Evolutionary conservation across 208 protist genomes (phyloP), one percentile per base, ranked within the genome.

Genomic region (Leishmania braziliensis): DNA sequence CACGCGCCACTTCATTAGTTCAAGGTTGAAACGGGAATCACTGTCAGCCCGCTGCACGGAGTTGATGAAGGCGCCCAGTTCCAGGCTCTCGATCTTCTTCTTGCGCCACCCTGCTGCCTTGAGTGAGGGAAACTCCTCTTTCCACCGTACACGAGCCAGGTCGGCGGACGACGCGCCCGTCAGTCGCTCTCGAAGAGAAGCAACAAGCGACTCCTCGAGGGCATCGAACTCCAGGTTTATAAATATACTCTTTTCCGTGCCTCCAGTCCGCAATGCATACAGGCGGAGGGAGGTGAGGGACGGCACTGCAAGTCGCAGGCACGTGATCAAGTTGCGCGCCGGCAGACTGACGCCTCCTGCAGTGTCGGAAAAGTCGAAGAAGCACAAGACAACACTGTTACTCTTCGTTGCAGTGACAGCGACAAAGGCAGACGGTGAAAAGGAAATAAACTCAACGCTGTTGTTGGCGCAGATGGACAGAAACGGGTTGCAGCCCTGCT

Each of bases 1-100:
- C 84, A 99, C 90, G 36, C 99, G 92, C 99, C 99, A 99, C 80
- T 98, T 95, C 99, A 99, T 99, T 72, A 99, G 86, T 51, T 94
- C 88, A 5, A 99, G 78, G 90, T 99, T 99, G 73, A 97, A 88
- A 26, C 87, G 85, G 23, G 95, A 85, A 76, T 88, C 89, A 46
- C 80, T 84, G 62, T 96, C 89, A 18, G 93, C 93, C 36, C 96
- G 82, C 60, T 84, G 84, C 8, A 91, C 81, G 26, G 98, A 97
- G 75, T 98, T 92, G 92, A 99, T 98, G 60, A 93, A 89, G 2
- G 84, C 75, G 5, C 90, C 86, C 9, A 99, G 81, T 53, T 98
- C 91, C 33, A 91, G 75, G 9, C 48, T 79, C 23, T 84, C 77
- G 5, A 87, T 80, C 54, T 79, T 84, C 60, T 88, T 89, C 72